Base-by-base conservation (phyloP, 352 stramenopile genomes). In the Hyaloperonospora arabidopsidis region DNA sequence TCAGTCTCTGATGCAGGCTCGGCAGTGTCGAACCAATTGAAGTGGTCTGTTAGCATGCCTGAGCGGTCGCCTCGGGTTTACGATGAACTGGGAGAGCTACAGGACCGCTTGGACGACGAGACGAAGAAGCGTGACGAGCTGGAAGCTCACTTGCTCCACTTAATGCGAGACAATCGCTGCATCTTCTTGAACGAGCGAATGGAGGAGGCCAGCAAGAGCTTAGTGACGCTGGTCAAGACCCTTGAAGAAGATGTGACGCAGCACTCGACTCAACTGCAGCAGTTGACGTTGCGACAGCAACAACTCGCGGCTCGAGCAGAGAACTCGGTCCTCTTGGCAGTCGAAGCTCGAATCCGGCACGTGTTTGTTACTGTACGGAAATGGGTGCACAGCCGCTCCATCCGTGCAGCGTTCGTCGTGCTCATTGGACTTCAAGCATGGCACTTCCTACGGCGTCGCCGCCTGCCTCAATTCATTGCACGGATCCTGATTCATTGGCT, bases 81-180 rank as follows among this genome's bases (percentile, higher is more conserved):
- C 49, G 76, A 87, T 34, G 76, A 89, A 47, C 54, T 89, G 36
- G 72, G 64, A 0, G 75, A 86, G 52, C 67, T 89, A 8, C 76
- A 87, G 54, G 73, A 87, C 34, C 77, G 74, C 28, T 52, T 87
- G 12, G 77, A 88, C 22, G 79, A 87, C n/a, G 79, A 87, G 46
- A 56, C 65, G 14, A 81, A 81, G 57, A 84, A 85, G 49, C 76
- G 72, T 17, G 72, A 86, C 12, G 77, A 87, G 46, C 65, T 87
- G 40, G 79, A 89, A 45, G 63, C 57, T 4, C 79, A 89, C 38
- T 47, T 89, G 50, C 59, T 86, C 12, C 71, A 74, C 51, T 83
- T 83, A 38, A 86, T 75, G 5, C 65, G 67, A 14, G 79, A 87
- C 47, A 79, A 86, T 63, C 72, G 72, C 23, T 66, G 59, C 32